A percentile compares a stretch with the other conserved stretches of the same genome.
Conservation (phyloP, 1,284 basidiomycete genomes). For the Meira miltonrushii region DNA sequence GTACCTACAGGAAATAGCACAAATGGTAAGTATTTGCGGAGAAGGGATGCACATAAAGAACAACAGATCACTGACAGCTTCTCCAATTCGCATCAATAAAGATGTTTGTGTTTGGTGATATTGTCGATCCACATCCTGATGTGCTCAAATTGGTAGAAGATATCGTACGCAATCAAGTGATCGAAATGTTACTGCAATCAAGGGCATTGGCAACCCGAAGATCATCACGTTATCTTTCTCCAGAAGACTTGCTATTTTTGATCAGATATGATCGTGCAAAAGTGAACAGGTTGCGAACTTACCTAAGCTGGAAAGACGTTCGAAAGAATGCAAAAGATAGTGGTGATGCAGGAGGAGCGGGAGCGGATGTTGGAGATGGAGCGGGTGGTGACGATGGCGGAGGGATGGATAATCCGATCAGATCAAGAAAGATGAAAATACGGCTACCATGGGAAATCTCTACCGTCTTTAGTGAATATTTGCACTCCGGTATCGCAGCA, state of each 20-base stretch:
- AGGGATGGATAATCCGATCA: slow-evolving; percentile 57
- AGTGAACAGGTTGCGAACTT: slow-evolving; percentile 85
- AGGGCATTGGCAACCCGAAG: slow-evolving; percentile 74
- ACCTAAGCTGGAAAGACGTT: slow-evolving; percentile 97
- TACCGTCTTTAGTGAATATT: slow-evolving; percentile 68
- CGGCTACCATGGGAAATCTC: slow-evolving; percentile 94
- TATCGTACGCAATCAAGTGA: slow-evolving; percentile 85
- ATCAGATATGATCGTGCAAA: slow-evolving; percentile 91
- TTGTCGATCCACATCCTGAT: slow-evolving; percentile 79
- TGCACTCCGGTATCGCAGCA: slow-evolving; percentile 3
- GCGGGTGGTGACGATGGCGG: slow-evolving; percentile 9
- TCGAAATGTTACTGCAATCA: slow-evolving; percentile 88
- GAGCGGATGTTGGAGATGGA: slow-evolving; percentile 55
- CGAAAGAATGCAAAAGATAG: slow-evolving; percentile 85
- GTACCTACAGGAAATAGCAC: slow-evolving; percentile 64
- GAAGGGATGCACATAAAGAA: slow-evolving; percentile 4
- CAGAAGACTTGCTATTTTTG: slow-evolving; percentile 93
- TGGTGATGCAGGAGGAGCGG: slow-evolving; percentile 68
- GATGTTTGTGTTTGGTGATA: slow-evolving; percentile 97
- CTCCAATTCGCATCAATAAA: slow-evolving; percentile 44
- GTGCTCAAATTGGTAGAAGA: slow-evolving; percentile 91
- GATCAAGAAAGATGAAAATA: slow-evolving; percentile 86
- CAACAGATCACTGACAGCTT: neutral
- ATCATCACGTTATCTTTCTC: slow-evolving; percentile 75
- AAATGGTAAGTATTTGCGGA: slow-evolving; percentile 68